These are phyloP conservation scores for Fusarium chlamydosporum DNA, from an alignment of 2,329 filamentous ascomycete species.

Conservation along the genomic window DNA sequence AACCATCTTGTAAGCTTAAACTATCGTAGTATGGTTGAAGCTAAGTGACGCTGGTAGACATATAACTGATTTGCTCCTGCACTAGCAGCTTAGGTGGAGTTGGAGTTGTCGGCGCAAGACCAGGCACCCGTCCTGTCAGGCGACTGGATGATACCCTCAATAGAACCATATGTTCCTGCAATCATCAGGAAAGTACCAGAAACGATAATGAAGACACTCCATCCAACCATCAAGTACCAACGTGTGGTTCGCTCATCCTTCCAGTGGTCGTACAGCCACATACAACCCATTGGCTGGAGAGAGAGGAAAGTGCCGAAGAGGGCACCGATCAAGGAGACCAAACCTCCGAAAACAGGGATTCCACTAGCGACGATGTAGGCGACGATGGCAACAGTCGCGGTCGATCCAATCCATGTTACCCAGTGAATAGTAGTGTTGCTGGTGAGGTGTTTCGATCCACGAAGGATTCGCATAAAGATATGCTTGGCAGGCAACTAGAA, in stretches of 20 bases:
- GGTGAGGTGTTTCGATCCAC: constrained; percentile 52
- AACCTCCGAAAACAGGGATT: constrained; percentile 48
- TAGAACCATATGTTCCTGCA: constrained; percentile 61
- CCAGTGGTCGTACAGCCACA: constrained; percentile 52
- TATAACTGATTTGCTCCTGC: neutral
- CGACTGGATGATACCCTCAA: constrained; percentile 54
- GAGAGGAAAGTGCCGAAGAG: constrained; percentile 52
- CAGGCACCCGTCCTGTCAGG: constrained; percentile 58
- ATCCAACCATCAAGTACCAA: constrained; percentile 37
- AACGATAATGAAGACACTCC: constrained; percentile 24
- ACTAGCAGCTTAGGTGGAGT: constrained; percentile 36
- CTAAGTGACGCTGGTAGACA: no score
- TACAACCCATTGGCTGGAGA: constrained; percentile 50
- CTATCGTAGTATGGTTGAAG: no score
- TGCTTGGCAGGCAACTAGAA: constrained; percentile 33
- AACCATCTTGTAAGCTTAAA: no score
- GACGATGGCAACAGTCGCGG: constrained; percentile 40
- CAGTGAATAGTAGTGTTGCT: constrained; percentile 51
- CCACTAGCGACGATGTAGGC: constrained; percentile 50
- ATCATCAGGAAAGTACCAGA: constrained; percentile 58
- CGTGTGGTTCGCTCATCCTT: constrained; percentile 26
- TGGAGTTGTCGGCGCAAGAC: constrained; percentile 62
- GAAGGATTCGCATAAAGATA: constrained; percentile 40
- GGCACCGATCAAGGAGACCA: constrained; percentile 52
- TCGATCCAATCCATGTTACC: constrained; percentile 53